Conservation (phyloP, 495 filamentous ascomycete species). For the Penicillium lividum region DNA sequence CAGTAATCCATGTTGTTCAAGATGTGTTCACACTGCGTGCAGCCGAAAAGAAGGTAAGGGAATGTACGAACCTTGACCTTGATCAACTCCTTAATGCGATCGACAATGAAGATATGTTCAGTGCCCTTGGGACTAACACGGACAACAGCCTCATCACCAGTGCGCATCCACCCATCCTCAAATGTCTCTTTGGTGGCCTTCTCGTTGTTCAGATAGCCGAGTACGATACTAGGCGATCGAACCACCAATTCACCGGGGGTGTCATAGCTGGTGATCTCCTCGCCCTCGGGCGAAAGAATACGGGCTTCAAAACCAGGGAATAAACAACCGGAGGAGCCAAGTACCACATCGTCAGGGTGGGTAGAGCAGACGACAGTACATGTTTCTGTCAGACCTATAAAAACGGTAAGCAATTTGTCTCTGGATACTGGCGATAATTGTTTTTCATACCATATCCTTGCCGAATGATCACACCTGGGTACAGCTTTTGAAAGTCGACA, state of each 20-base stretch:
- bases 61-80: slow-evolving; percentile 74
- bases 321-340: slow-evolving; percentile 74
- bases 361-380: slow-evolving; percentile 71
- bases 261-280: slow-evolving; percentile 74
- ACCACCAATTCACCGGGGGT: slow-evolving; percentile 80
- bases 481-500: slow-evolving; percentile 61
- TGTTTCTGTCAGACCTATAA: slow-evolving; percentile 75
- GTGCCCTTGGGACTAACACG: slow-evolving; percentile 59
- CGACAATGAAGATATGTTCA: slow-evolving; percentile 82
- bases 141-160: slow-evolving; percentile 82
- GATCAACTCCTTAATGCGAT: slow-evolving; percentile 91
- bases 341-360: slow-evolving; percentile 63
- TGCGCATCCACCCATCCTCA: slow-evolving; percentile 77
- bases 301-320: slow-evolving; percentile 67
- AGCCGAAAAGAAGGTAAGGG: background rate
- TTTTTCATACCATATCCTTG: slow-evolving; percentile 75
- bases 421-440: no score
- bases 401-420: slow-evolving; percentile 10
- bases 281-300: slow-evolving; percentile 70
- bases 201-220: slow-evolving; percentile 85
- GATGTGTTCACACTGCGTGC: background rate
- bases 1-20: background rate
- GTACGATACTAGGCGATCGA: slow-evolving; percentile 71
- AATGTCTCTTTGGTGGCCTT: slow-evolving; percentile 81
- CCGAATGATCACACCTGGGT: slow-evolving; percentile 65